Percentiles rank a stretch among this genome's conserved stretches.
phyloP scores from a whole-genome alignment of 2,329 filamentous ascomycete genomes.

The Pseudogymnoascus pannorum region DNA sequence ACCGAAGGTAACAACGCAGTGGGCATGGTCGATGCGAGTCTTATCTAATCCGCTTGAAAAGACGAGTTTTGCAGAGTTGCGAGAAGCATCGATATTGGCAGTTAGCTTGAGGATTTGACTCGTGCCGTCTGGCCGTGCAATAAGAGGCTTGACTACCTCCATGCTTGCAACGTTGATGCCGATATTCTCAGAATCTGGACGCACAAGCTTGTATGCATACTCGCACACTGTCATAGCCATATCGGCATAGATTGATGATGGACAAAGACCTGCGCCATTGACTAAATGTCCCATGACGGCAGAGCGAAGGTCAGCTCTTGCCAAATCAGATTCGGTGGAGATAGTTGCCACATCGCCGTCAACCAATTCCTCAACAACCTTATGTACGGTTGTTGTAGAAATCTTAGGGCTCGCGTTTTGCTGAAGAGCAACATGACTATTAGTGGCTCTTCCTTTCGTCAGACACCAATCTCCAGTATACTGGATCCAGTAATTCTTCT shows the following conservation, averaged over 20 bases:
- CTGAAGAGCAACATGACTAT: not conserved
- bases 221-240: conserved; percentile 58
- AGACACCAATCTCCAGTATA: conserved; percentile 62
- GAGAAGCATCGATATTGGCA: conserved; percentile 50
- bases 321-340: conserved; percentile 47
- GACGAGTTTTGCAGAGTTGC: conserved; percentile 46
- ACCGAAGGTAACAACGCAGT: conserved; percentile 54
- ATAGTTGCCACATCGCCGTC: conserved; percentile 44
- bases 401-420: conserved; percentile 37
- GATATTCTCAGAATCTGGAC: conserved; percentile 47
- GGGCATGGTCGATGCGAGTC: conserved; percentile 53
- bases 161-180: conserved; percentile 60
- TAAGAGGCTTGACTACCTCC: conserved; percentile 63
- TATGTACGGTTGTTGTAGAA: conserved; percentile 50
- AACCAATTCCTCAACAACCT: conserved; percentile 45
- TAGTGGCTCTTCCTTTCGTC: conserved; percentile 45
- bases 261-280: conserved; percentile 51
- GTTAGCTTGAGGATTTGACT: conserved; percentile 56
- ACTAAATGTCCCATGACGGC: conserved; percentile 52
- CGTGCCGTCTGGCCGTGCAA: conserved; percentile 38
- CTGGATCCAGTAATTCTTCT: conserved; percentile 61
- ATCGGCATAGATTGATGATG: conserved; percentile 49
- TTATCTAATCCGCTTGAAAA: conserved; percentile 55
- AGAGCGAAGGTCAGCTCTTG: conserved; percentile 45
- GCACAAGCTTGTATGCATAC: conserved; percentile 59